Percentiles rank a stretch among this genome's conserved stretches.
Conservation (phyloP, 805 yeast species). For the Suhomyces prunicola region DNA sequence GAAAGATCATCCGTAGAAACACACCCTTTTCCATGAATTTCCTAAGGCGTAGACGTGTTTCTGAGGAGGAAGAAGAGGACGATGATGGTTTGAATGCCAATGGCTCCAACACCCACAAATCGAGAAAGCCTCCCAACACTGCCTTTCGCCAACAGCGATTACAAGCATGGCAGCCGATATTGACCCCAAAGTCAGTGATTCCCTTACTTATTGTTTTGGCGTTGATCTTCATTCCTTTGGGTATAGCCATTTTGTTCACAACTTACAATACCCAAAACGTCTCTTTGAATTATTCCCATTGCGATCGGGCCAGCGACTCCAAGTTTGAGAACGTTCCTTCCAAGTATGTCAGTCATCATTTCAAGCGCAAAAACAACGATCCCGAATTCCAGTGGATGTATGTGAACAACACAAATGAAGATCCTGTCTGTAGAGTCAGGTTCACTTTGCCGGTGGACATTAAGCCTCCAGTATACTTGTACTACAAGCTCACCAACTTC, state of each 20-base stretch:
- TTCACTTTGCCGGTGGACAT: constrained; percentile 73
- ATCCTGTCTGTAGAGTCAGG: constrained; percentile 57
- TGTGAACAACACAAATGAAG: constrained; percentile 33
- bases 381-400: constrained; percentile 66
- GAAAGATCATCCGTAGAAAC: background rate
- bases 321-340: constrained; percentile 53
- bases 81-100: constrained; percentile 1
- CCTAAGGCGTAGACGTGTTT: constrained; percentile 30
- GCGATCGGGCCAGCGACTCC: constrained; percentile 43
- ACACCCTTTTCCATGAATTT: constrained; percentile 24
- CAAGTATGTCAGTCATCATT: constrained; percentile 58
- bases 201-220: constrained; percentile 77
- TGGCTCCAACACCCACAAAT: constrained; percentile 24
- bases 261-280: constrained; percentile 75
- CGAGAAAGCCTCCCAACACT: constrained; percentile 53
- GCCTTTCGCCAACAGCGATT: constrained; percentile 76
- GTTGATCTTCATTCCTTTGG: constrained; percentile 83
- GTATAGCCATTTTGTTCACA: constrained; percentile 79
- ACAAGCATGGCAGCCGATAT: constrained; percentile 79
- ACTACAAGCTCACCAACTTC: constrained; percentile 85
- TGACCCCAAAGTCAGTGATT: constrained; percentile 86
- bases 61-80: constrained; percentile 21
- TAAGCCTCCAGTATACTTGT: constrained; percentile 68
- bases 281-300: constrained; percentile 70
- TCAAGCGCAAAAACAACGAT: constrained; percentile 42